These are phyloP conservation scores for Amylocystis lapponica DNA, from an alignment of 768 basidiomycete species.

Conservation along the genomic window DNA sequence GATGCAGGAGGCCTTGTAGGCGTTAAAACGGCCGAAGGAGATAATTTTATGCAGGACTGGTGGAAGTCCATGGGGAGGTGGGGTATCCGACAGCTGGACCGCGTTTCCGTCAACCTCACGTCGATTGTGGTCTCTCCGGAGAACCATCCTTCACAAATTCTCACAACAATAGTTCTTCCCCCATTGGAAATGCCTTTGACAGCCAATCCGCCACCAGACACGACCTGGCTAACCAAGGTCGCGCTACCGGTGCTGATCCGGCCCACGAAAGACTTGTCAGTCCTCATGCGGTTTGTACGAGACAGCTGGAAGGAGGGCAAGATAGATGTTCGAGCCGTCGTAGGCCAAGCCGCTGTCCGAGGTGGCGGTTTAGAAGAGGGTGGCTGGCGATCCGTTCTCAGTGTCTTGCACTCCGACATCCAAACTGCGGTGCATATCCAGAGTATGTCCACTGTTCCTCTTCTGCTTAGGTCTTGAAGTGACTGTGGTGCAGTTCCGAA, in stretches of 20 bases:
- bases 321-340: slow-evolving; percentile 38
- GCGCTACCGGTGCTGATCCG: slow-evolving; percentile 44
- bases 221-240: slow-evolving; percentile 54
- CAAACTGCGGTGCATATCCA: slow-evolving; percentile 42
- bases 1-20: slow-evolving; percentile 60
- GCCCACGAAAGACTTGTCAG: slow-evolving; percentile 47
- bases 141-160: slow-evolving; percentile 31
- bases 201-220: slow-evolving; percentile 43
- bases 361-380: slow-evolving; percentile 41
- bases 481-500: slow-evolving; percentile 44
- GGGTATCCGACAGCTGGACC: slow-evolving; percentile 52
- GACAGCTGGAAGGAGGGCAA: slow-evolving; percentile 54
- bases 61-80: slow-evolving; percentile 70
- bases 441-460: slow-evolving; percentile 36
- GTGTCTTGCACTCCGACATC: slow-evolving; percentile 39
- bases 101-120: slow-evolving; percentile 49
- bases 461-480: background rate
- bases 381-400: slow-evolving; percentile 44
- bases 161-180: slow-evolving; percentile 42
- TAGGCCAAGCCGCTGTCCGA: slow-evolving; percentile 39
- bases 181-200: slow-evolving; percentile 54
- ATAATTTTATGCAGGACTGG: slow-evolving; percentile 39
- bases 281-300: slow-evolving; percentile 44
- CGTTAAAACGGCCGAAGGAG: slow-evolving; percentile 40
- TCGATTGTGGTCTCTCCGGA: slow-evolving; percentile 45